Evolutionary conservation across 2,329 filamentous ascomycete genomes (phyloP), one percentile per base, ranked within the genome.

Genomic region (Rugonectria rugulosa): DNA sequence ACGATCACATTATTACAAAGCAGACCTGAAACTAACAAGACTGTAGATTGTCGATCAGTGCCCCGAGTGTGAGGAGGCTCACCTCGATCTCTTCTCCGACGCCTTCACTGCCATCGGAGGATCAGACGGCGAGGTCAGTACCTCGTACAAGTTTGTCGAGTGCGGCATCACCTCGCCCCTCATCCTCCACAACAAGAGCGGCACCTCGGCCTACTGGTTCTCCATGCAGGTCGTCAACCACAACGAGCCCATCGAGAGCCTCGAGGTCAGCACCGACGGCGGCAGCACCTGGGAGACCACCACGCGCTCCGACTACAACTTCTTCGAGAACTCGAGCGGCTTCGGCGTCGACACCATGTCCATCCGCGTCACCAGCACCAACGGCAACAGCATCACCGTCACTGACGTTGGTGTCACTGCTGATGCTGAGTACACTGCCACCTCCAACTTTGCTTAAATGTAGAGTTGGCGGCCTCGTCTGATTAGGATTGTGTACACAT

Each of bases 211-310:
- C n/a, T 70, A 73, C 66, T 80, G 74, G 76, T 73, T 70, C 63
- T 69, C 68, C 37, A 73, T 74, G 78, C 87, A 89, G 70, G 85
- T 88, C 37, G 77, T 87, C 64, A 88, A 88, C 71, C 74, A 82
- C 64, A 87, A 86, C 68, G 76, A 82, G 56, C 77, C 79, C 14
- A 78, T 88, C 34, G 64, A 75, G 48, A 77, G 73, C 59, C 76
- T 89, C 20, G 85, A 88, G 62, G 85, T 88, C 54, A 85, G 81
- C 55, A 84, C 78, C 15, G 81, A 89, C 64, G 78, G 81, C 10
- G 86, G 86, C 15, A 77, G 63, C 48, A 83, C 81, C 12, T 89
- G 85, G 86, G 70, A 80, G 69, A 44, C 68, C n/a, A 87, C 86
- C 1, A 76, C 73, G 3, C 76, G 86, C 42, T 70, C 77, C 52